These are phyloP conservation scores for Collybiopsis luxurians DNA, from an alignment of 768 basidiomycete genomes.

Conservation along the genomic window DNA sequence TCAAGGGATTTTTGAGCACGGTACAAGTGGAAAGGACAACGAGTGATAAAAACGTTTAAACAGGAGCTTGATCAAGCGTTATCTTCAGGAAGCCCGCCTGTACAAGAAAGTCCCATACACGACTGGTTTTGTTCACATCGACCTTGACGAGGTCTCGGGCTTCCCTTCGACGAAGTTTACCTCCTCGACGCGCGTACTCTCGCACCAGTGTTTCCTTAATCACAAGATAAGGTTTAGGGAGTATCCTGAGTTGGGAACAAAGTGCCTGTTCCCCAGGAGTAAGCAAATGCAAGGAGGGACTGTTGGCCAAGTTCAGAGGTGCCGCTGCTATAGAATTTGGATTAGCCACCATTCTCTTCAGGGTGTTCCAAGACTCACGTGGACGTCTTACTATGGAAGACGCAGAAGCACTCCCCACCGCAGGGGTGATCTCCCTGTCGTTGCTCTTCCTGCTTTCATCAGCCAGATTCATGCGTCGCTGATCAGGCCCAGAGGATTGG, in stretches of 20 bases:
- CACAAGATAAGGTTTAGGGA: constrained; percentile 92
- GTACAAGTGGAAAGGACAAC: no score
- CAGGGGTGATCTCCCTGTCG: constrained; percentile 62
- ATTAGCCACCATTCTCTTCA: no score
- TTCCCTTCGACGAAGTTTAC: constrained; percentile 84
- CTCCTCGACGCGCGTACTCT: constrained; percentile 88
- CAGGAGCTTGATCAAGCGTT: constrained; percentile 55
- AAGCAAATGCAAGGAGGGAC: constrained; percentile 86
- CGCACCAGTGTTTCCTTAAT: constrained; percentile 95
- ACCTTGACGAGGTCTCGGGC: constrained; percentile 90
- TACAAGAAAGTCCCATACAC: constrained; percentile 92
- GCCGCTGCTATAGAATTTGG: constrained; percentile 30
- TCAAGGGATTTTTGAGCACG: no score
- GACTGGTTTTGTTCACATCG: constrained; percentile 88
- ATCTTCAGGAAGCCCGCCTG: constrained; percentile 82
- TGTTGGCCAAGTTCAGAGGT: constrained; percentile 88
- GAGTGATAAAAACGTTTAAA: no score
- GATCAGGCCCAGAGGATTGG: constrained; percentile 54
- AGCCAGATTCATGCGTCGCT: constrained; percentile 40
- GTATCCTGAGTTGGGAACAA: constrained; percentile 85
- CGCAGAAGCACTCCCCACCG: constrained; percentile 30
- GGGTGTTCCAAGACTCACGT: constrained; percentile 3
- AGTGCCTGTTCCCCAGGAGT: constrained; percentile 84
- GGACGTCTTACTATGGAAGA: constrained; percentile 34
- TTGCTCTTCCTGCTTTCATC: constrained; percentile 54